Evolutionary conservation across 2,329 filamentous ascomycete species (phyloP).

Genomic region (Macrophomina pseudophaseolina): DNA sequence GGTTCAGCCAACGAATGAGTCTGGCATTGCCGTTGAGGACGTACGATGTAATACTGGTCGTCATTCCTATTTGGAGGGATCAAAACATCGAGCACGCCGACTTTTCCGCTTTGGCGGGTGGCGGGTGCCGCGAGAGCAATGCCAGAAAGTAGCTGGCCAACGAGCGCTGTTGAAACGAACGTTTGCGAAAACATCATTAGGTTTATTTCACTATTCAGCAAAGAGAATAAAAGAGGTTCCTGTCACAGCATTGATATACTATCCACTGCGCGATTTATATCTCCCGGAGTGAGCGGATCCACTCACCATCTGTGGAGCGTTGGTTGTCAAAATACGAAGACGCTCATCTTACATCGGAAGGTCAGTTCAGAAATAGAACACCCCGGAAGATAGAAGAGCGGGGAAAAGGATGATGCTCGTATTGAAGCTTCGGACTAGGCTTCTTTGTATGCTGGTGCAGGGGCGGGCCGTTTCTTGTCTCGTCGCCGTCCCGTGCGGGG

Average conservation of each 20-base stretch:
- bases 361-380: background rate
- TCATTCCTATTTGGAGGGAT: conserved; percentile 15
- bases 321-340: background rate
- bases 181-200: background rate
- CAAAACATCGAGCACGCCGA: background rate
- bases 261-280: background rate
- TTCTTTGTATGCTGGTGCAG: background rate
- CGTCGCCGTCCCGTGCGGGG: no score
- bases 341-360: background rate
- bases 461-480: background rate
- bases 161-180: background rate
- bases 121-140: background rate
- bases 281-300: background rate
- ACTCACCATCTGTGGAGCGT: background rate
- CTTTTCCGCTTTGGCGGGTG: background rate
- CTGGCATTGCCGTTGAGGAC: background rate
- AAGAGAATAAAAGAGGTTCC: background rate
- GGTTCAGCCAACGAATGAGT: background rate
- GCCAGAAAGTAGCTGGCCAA: background rate
- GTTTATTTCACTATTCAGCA: background rate
- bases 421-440: background rate
- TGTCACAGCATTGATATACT: background rate
- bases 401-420: background rate
- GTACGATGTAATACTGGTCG: conserved; percentile 4
- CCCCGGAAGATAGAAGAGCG: background rate